phyloP scores from a whole-genome alignment of 768 basidiomycete species.

The Naematelia encephala region DNA sequence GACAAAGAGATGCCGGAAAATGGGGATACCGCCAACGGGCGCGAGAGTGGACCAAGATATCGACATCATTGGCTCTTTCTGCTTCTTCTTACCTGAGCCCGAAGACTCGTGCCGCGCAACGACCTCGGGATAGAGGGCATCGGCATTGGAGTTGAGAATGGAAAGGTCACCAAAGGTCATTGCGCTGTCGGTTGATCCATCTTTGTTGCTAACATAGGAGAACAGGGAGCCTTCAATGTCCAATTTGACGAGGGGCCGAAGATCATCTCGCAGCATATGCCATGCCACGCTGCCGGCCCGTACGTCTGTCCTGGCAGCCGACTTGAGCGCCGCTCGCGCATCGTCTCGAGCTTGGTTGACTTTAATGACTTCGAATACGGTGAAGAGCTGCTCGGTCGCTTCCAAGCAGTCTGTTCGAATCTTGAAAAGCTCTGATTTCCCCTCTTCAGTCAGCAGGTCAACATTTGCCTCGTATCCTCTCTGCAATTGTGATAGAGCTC shows the following conservation, averaged over 20 bases:
- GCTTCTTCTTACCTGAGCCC: slow-evolving; percentile 44
- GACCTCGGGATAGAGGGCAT: slow-evolving; percentile 84
- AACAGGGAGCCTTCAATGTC: slow-evolving; percentile 75
- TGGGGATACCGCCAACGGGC: slow-evolving; percentile 88
- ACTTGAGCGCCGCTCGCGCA: slow-evolving; percentile 62
- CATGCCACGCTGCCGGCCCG: slow-evolving; percentile 84
- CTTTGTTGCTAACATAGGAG: slow-evolving; percentile 78
- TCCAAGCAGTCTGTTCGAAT: slow-evolving; percentile 70
- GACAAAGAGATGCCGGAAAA: slow-evolving; percentile 77
- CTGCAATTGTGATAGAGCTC: slow-evolving; percentile 54
- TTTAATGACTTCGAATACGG: slow-evolving; percentile 70
- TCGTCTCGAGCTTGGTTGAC: slow-evolving; percentile 79
- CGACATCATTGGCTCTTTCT: slow-evolving; percentile 63
- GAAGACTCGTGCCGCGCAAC: slow-evolving; percentile 67
- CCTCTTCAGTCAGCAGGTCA: slow-evolving; percentile 52
- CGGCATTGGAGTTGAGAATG: slow-evolving; percentile 78
- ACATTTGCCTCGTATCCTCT: slow-evolving; percentile 50
- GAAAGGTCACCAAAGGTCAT: slow-evolving; percentile 71
- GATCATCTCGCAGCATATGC: slow-evolving; percentile 73
- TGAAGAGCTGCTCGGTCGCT: slow-evolving; percentile 72
- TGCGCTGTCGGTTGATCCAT: slow-evolving; percentile 78
- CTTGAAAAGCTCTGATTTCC: slow-evolving; percentile 59
- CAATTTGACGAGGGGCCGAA: slow-evolving; percentile 75
- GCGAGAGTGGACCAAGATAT: slow-evolving; percentile 80
- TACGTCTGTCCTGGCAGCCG: slow-evolving; percentile 74